These are phyloP conservation scores for Cercospora sp. DNA, from an alignment of 2,329 filamentous ascomycete species.

Conservation along the genomic window DNA sequence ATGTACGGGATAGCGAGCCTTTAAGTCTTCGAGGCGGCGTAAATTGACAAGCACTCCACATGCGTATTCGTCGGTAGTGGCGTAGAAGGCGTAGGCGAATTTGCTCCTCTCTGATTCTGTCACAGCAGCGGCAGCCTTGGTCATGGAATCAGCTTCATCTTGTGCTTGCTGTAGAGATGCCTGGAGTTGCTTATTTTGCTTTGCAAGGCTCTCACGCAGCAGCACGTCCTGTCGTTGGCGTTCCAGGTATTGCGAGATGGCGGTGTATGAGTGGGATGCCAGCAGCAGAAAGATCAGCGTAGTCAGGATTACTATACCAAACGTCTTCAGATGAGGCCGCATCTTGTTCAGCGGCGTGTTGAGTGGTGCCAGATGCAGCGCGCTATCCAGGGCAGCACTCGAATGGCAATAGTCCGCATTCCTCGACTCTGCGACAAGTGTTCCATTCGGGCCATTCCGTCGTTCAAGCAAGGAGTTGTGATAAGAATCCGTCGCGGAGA, in stretches of 20 bases:
- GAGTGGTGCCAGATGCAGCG: background rate
- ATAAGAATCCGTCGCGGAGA: no score
- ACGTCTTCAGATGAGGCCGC: conserved; percentile 1
- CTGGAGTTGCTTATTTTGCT: background rate
- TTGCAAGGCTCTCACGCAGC: background rate
- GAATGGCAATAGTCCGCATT: background rate
- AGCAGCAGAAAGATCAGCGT: background rate
- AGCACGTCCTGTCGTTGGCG: background rate
- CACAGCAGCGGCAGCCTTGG: background rate
- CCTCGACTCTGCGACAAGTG: background rate
- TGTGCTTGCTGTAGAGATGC: conserved; percentile 1
- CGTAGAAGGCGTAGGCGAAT: conserved; percentile 38
- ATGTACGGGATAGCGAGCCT: conserved; percentile 30
- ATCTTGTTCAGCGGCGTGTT: background rate
- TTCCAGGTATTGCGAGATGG: background rate
- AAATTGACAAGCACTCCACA: conserved; percentile 38
- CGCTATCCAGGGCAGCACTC: background rate
- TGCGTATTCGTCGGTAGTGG: conserved; percentile 34
- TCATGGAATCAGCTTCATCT: background rate
- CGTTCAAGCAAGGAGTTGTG: background rate
- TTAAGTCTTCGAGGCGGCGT: conserved; percentile 28
- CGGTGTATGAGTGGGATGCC: background rate
- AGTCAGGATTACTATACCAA: conserved; percentile 1
- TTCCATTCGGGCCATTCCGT: background rate
- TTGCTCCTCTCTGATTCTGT: background rate